Evolutionary conservation across 192 early-diverging fungal species (phyloP).

Genomic region (Entomortierella lignicola): DNA sequence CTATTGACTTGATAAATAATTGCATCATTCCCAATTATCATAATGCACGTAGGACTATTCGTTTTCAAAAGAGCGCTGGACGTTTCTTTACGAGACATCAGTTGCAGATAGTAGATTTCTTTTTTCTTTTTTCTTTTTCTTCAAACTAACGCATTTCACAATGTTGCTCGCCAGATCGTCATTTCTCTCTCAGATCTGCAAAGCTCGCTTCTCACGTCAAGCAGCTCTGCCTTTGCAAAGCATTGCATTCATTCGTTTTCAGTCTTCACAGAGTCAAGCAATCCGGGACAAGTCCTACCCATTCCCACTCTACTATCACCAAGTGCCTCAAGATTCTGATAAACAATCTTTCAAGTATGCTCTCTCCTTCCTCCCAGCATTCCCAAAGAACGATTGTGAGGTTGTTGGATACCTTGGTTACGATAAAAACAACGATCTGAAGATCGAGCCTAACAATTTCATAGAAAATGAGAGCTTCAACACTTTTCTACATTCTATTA

Average conservation of each 20-base stretch:
- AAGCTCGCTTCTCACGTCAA: neutral
- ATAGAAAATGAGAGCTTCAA: conserved; percentile 47
- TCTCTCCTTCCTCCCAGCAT: conserved; percentile 37
- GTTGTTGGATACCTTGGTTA: conserved; percentile 32
- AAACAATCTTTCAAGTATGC: conserved; percentile 4
- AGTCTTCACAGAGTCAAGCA: neutral
- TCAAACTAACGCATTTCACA: neutral
- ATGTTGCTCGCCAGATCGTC: conserved; percentile 22
- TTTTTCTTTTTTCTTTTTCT: neutral
- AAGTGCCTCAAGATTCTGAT: neutral
- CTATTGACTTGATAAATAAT: no score
- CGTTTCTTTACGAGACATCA: no score
- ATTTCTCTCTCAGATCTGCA: conserved; percentile 13
- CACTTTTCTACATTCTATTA: conserved; percentile 17
- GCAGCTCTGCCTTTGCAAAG: neutral
- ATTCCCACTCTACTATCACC: conserved; percentile 47
- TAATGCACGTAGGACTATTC: no score
- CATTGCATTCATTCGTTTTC: conserved; percentile 6
- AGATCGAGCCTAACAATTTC: conserved; percentile 30
- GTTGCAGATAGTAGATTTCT: no score
- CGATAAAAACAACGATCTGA: neutral
- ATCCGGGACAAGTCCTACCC: conserved; percentile 36
- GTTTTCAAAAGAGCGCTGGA: no score
- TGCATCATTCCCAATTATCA: no score
- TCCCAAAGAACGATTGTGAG: conserved; percentile 22